Percentiles rank a stretch among this genome's conserved stretches.
Conservation (phyloP, 2,329 filamentous ascomycete genomes). For the Ascochyta lentis region DNA sequence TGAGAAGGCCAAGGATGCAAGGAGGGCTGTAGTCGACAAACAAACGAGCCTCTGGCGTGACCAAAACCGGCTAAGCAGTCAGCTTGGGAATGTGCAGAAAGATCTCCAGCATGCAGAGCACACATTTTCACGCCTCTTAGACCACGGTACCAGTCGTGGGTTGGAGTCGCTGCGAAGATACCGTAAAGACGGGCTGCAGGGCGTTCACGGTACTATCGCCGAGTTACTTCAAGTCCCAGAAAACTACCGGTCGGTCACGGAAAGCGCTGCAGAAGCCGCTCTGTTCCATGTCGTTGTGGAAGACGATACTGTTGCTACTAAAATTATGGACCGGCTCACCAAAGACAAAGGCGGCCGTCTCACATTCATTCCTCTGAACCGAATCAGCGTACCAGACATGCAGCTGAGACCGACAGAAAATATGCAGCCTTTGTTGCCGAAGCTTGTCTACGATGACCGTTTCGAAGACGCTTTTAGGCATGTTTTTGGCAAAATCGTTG, state of each 20-base stretch:
- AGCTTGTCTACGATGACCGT: constrained; percentile 76
- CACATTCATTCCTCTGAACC: constrained; percentile 92
- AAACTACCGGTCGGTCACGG: constrained; percentile 84
- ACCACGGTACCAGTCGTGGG: constrained; percentile 84
- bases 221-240: constrained; percentile 90
- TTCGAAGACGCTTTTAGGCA: constrained; percentile 91
- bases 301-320: constrained; percentile 83
- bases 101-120: constrained; percentile 81
- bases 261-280: constrained; percentile 90
- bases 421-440: constrained; percentile 84
- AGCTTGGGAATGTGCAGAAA: constrained; percentile 75
- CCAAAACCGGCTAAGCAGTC: constrained; percentile 82
- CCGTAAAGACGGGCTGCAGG: constrained; percentile 79
- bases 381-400: constrained; percentile 71
- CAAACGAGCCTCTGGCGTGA: constrained; percentile 87
- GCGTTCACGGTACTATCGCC: constrained; percentile 89
- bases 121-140: constrained; percentile 83
- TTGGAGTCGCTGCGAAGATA: constrained; percentile 85
- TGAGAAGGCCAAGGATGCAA: constrained; percentile 76
- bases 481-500: constrained; percentile 93
- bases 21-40: constrained; percentile 83
- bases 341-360: constrained; percentile 82
- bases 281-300: constrained; percentile 97
- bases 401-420: constrained; percentile 87
- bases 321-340: constrained; percentile 79